Evolutionary conservation across 2,329 filamentous ascomycete genomes (phyloP).

Genomic region (Sporothrix pseudoabietina): DNA sequence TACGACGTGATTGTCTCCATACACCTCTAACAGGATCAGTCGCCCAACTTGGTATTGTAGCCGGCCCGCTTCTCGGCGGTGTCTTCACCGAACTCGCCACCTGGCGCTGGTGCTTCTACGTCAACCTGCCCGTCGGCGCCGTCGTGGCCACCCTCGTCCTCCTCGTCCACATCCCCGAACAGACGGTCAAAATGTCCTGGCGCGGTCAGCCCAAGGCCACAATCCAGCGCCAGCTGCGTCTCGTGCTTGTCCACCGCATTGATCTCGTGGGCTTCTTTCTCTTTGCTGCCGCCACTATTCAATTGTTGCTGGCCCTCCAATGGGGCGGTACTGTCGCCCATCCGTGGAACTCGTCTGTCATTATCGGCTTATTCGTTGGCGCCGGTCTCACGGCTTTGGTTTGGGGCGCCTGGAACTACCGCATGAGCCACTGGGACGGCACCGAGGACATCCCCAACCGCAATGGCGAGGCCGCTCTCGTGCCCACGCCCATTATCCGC

Average conservation of each 20-base stretch:
- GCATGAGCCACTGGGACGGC: slow-evolving; percentile 25
- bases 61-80: slow-evolving; percentile 37
- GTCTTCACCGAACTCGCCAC: slow-evolving; percentile 38
- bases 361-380: slow-evolving; percentile 45
- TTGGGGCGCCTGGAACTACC: slow-evolving; percentile 43
- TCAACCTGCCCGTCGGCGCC: slow-evolving; percentile 42
- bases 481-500: slow-evolving; percentile 37
- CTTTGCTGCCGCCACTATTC: slow-evolving; percentile 42
- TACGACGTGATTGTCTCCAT: too few relatives aligned
- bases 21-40: slow-evolving; percentile 8
- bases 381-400: slow-evolving; percentile 39
- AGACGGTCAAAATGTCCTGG: slow-evolving; percentile 34
- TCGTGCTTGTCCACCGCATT: slow-evolving; percentile 25
- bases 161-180: slow-evolving; percentile 34
- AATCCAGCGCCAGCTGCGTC: background rate
- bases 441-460: slow-evolving; percentile 30
- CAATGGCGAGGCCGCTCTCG: slow-evolving; percentile 37
- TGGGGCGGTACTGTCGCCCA: slow-evolving; percentile 43
- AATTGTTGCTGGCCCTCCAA: slow-evolving; percentile 50
- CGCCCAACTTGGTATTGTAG: slow-evolving; percentile 40
- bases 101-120: slow-evolving; percentile 42
- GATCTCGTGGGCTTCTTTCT: slow-evolving; percentile 33
- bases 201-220: slow-evolving; percentile 8
- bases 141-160: slow-evolving; percentile 35
- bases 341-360: slow-evolving; percentile 35